Evolutionary conservation across 106 monocot genomes (phyloP).

Genomic region (Agapanthus africanus): DNA sequence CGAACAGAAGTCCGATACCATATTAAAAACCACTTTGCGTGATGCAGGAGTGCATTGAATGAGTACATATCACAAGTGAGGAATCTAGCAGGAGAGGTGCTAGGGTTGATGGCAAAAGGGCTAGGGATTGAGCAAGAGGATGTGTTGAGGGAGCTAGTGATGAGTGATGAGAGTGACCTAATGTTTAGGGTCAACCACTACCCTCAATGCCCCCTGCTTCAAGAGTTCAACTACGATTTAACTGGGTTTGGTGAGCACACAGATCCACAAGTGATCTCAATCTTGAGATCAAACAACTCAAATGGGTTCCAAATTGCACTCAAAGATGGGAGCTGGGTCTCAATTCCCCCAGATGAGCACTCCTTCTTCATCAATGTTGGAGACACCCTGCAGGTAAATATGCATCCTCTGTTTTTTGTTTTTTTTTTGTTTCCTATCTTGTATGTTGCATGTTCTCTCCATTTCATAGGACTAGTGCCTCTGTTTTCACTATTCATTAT

Average conservation of each 20-base stretch:
- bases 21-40: too few species aligned
- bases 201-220: constrained; percentile 36
- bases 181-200: constrained; percentile 66
- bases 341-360: constrained; percentile 41
- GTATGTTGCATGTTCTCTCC: background rate
- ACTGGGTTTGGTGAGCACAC: constrained; percentile 62
- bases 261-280: constrained; percentile 46
- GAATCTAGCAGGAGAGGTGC: constrained; percentile 29
- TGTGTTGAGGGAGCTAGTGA: constrained; percentile 28
- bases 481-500: too few species aligned
- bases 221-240: constrained; percentile 12
- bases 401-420: background rate
- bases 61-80: constrained; percentile 40
- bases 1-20: too few species aligned
- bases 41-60: constrained; percentile 32
- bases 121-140: constrained; percentile 26
- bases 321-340: constrained; percentile 53
- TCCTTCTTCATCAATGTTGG: constrained; percentile 78
- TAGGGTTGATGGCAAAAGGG: constrained; percentile 58
- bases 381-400: constrained; percentile 52
- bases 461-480: background rate
- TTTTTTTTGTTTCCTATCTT: too few species aligned
- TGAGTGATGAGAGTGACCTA: constrained; percentile 39
- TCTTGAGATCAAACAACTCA: constrained; percentile 36
- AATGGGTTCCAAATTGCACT: constrained; percentile 40